phyloP scores from a whole-genome alignment of 1,284 basidiomycete species.

The Trichosporon asahii region DNA sequence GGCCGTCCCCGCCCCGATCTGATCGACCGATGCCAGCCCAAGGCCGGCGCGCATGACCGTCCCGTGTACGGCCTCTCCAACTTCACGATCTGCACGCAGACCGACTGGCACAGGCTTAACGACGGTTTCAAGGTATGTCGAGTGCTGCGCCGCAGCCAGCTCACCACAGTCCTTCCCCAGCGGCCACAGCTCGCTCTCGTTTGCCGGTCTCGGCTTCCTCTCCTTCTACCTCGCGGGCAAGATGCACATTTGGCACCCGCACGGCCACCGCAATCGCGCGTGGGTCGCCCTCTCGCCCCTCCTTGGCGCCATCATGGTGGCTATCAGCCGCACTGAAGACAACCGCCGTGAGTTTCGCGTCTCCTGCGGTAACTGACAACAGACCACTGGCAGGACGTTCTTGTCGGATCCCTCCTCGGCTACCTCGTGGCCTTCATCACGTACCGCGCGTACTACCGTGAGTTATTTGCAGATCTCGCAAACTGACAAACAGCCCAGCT shows the following conservation, averaged over 20 bases:
- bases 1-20: conserved; percentile 85
- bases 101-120: conserved; percentile 59
- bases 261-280: conserved; percentile 74
- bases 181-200: conserved; percentile 74
- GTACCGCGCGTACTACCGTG: conserved; percentile 62
- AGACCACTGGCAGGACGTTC: conserved; percentile 87
- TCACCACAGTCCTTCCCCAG: conserved; percentile 70
- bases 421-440: conserved; percentile 68
- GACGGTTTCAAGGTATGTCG: conserved; percentile 73
- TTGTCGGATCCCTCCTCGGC: conserved; percentile 75
- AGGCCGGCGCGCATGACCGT: conserved; percentile 60
- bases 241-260: conserved; percentile 79
- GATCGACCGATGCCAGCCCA: conserved; percentile 77
- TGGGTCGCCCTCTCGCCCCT: conserved; percentile 80
- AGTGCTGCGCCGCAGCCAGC: neutral
- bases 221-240: conserved; percentile 87
- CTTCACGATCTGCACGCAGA: conserved; percentile 73
- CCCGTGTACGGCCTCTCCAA: conserved; percentile 71
- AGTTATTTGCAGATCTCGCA: conserved; percentile 37
- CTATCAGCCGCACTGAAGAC: conserved; percentile 87
- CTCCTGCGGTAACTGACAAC: conserved; percentile 7
- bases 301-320: conserved; percentile 75
- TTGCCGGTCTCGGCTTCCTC: conserved; percentile 87
- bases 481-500: conserved; percentile 55
- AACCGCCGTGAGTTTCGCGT: conserved; percentile 66